A percentile compares a stretch with the other conserved stretches of the same genome.
phyloP scores from a whole-genome alignment of 2,329 filamentous ascomycete genomes.

The Stemphylium beticola region DNA sequence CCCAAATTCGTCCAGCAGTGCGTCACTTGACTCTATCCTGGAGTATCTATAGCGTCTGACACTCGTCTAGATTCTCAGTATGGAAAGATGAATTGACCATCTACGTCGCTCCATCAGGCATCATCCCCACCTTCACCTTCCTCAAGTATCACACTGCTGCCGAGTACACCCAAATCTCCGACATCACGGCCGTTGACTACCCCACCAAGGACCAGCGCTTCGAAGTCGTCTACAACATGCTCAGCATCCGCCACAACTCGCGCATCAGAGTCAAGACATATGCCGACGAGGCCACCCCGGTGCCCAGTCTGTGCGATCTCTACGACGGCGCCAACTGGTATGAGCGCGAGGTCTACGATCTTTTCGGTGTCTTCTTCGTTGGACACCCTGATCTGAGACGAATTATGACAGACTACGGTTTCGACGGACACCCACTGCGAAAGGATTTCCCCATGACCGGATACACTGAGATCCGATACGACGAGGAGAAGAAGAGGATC shows the following conservation, averaged over 20 bases:
- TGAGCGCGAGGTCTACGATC: slow-evolving; percentile 95
- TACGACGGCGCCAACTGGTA: slow-evolving; percentile 99
- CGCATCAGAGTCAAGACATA: slow-evolving; percentile 99
- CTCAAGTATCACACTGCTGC: slow-evolving; percentile 97
- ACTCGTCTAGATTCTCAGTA: slow-evolving; percentile 74
- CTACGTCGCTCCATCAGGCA: slow-evolving; percentile 85
- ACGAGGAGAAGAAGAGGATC: slow-evolving; percentile 99
- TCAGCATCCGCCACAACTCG: slow-evolving; percentile 94
- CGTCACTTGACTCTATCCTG: slow-evolving; percentile 7
- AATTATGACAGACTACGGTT: slow-evolving; percentile 99
- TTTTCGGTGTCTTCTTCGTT: slow-evolving; percentile 96
- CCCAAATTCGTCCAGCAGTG: slow-evolving; percentile 97
- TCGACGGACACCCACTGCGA: slow-evolving; percentile 94
- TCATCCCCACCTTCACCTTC: slow-evolving; percentile 92
- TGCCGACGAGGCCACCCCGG: slow-evolving; percentile 91
- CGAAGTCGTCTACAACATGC: slow-evolving; percentile 96
- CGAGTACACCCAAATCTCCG: slow-evolving; percentile 92
- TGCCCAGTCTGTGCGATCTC: slow-evolving; percentile 83
- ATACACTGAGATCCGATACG: slow-evolving; percentile 97
- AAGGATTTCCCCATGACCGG: slow-evolving; percentile 98
- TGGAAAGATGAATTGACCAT: slow-evolving; percentile 99
- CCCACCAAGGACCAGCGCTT: slow-evolving; percentile 95
- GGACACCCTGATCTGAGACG: slow-evolving; percentile 93
- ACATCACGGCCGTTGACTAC: slow-evolving; percentile 94
- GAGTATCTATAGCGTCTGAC: background rate